Base-by-base conservation (phyloP, 192 early-diverging fungal species). In the Geosiphon pyriformis region DNA sequence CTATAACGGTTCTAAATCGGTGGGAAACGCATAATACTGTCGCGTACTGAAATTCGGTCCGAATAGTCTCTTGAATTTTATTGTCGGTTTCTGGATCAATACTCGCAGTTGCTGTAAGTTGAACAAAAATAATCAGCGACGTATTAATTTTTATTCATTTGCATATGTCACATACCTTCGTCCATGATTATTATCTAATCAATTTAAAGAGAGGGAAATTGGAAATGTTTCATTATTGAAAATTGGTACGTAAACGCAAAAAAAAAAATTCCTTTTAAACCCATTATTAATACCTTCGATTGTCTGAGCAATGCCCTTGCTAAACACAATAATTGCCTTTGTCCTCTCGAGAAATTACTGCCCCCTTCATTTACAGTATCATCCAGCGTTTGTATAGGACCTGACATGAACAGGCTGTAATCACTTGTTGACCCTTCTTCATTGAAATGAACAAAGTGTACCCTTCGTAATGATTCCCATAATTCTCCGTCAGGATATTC, bases 281-380 rank as follows among this genome's bases (percentile, higher is more conserved):
- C 68, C 26, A 82, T 69, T 30, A 18, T 55, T 12, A 12, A 37
- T 67, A 92, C 83, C 46, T 78, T 82, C 22, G 87, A 79, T 6
- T 80, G 74, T 47, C 87, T 83, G 26, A 94, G 74, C 62, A 93
- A 79, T 0, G 92, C 89, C 49, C 92, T 82, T 0, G 92, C 92
- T 48, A 94, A 77, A 56, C 87, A 87, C 6, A 94, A 70, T 29
- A 94, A 72, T 67, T 92, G 90, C 11, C 90, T 78, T 68, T 94
- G 90, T 1, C 92, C 92, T 46, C 90, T 78, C 7, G 85, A 88
- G 51, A 94, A 85, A 70, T 91, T 92, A 47, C 80, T 71, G 10
- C 91, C 92, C 62, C 92, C 90, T 77, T 97, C 94, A 52, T 76
- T 83, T 22, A 99, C 90, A 58, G 81, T 81, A 11, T 82, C 76